Percentiles rank a stretch among this genome's conserved stretches.
phyloP scores from a whole-genome alignment of 768 basidiomycete species.

The Daedaleopsis sinensis region DNA sequence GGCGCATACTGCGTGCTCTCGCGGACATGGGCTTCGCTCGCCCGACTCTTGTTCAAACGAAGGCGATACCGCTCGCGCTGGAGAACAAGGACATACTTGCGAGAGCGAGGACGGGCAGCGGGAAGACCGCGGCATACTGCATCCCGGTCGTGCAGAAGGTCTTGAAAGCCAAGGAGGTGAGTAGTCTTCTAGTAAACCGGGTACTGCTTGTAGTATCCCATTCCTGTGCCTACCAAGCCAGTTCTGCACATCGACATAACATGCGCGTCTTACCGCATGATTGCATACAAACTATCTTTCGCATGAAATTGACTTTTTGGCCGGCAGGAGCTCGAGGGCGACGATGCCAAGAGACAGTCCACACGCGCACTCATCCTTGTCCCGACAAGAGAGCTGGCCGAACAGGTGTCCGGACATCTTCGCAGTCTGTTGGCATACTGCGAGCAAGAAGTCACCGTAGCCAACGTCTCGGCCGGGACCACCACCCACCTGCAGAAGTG shows the following conservation, averaged over 20 bases:
- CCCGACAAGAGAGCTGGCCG: slow-evolving; percentile 90
- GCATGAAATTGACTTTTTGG: background rate
- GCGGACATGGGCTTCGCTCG: slow-evolving; percentile 88
- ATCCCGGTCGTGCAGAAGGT: slow-evolving; percentile 91
- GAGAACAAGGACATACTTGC: slow-evolving; percentile 91
- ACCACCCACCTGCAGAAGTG: slow-evolving; percentile 74
- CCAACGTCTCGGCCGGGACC: slow-evolving; percentile 78
- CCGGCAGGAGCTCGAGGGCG: slow-evolving; percentile 12
- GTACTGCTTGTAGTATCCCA: background rate
- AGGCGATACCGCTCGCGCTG: slow-evolving; percentile 90
- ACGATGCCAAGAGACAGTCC: slow-evolving; percentile 36
- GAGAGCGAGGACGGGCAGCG: slow-evolving; percentile 92
- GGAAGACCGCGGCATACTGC: slow-evolving; percentile 96
- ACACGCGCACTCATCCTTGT: slow-evolving; percentile 83
- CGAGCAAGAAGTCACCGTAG: slow-evolving; percentile 67
- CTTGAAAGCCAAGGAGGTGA: slow-evolving; percentile 74
- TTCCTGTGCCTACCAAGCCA: background rate
- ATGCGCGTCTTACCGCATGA: background rate
- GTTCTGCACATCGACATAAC: background rate
- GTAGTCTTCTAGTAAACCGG: background rate
- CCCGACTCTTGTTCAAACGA: slow-evolving; percentile 90
- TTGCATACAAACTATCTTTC: background rate
- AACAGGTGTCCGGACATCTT: slow-evolving; percentile 82
- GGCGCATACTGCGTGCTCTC: slow-evolving; percentile 83
- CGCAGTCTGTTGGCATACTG: slow-evolving; percentile 73